Base-by-base conservation (phyloP, 805 yeast genomes). In the Metschnikowia continentalis region DNA sequence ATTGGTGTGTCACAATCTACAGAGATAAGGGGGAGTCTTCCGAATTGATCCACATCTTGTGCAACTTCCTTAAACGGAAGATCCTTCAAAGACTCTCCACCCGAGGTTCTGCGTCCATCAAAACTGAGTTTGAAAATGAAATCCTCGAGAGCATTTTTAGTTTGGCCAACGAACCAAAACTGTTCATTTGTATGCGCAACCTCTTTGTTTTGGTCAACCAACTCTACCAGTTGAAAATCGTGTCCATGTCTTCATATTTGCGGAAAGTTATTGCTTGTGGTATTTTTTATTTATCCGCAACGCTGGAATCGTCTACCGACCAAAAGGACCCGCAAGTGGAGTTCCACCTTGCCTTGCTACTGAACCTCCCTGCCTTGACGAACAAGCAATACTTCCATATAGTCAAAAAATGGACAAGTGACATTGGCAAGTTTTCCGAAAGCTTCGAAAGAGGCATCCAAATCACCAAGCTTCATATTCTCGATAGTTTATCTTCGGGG, bases 201-300 rank as follows among this genome's bases (percentile, higher is more conserved):
- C 65, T 79, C 32, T 70, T 75, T 54, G 71, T 76, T n/a, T 65
- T 83, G 32, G 71, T 85, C 15, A 73, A 76, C 48, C 84, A 80
- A 62, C 64, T 84, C 3, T 74, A 75, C 45, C 77, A 75, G 39
- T 57, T 75, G 48, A 77, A 77, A 42, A 64, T 86, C 22, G 74
- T 86, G 22, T 67, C 80, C 2, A 72, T 83, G 14, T 81, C 86
- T 1, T 77, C 86, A 1, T 92, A 92, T 61, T 74, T 91, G 51
- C 73, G 97, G 60, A 81, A 84, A 57, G 70, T 91, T 35, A 90
- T 92, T 42, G 89, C 97, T 8, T 83, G 94, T 0, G 99, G 97
- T 4, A 74, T 90, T 0, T 80, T 91, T 42, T 89, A 87, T 65
- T 66, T 82, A 11, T 54, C 63, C 3, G 69, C 74, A 3, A 75